Conservation (phyloP, 73 alveolate genomes). For the Tetrahymena borealis region DNA sequence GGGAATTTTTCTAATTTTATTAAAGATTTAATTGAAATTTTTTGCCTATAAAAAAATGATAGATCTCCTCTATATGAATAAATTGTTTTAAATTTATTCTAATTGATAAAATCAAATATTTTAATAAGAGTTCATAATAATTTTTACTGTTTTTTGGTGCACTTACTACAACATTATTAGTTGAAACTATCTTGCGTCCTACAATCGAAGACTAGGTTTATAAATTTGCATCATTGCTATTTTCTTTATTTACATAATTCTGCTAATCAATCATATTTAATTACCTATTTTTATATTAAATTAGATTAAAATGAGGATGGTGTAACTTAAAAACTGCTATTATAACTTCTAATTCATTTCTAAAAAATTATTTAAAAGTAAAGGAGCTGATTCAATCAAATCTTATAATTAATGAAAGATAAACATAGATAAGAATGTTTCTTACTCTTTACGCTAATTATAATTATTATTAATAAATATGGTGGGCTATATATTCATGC, state of each 20-base stretch:
- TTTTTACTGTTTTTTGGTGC: neutral
- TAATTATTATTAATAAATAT: neutral
- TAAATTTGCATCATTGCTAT: neutral
- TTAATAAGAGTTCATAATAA: neutral
- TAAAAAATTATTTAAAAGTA: too few species aligned
- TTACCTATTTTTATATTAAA: neutral
- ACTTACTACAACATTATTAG: neutral
- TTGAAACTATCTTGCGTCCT: neutral
- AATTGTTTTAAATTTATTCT: neutral
- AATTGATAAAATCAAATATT: neutral
- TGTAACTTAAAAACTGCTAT: too few species aligned
- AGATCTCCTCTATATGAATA: neutral
- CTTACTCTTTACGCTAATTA: neutral
- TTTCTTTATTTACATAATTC: neutral
- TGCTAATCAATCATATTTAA: neutral
- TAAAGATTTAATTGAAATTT: neutral
- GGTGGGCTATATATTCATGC: neutral
- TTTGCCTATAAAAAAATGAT: neutral
- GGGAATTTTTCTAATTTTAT: neutral
- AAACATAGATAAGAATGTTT: neutral
- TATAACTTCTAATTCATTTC: too few species aligned
- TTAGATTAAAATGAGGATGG: too few species aligned
- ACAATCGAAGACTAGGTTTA: neutral
- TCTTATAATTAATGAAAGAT: neutral
- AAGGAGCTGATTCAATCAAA: too few species aligned